Conservation (phyloP, 108 stramenopile genomes). For the Nannochloropsis oceanica region DNA sequence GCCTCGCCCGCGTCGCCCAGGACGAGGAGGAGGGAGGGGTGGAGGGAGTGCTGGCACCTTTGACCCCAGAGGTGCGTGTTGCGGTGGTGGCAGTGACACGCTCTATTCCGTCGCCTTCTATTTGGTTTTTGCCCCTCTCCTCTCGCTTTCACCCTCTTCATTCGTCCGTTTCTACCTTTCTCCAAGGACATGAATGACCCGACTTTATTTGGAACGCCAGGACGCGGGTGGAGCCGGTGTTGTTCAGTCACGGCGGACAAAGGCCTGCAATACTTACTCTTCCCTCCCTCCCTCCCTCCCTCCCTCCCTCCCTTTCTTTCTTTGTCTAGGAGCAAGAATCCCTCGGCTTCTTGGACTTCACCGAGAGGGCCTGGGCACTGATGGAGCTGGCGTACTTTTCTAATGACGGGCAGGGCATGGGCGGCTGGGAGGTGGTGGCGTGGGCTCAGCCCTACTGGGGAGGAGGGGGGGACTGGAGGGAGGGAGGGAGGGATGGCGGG, state of each 20-base stretch:
- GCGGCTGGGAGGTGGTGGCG: neutral
- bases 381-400: neutral
- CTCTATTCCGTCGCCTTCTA: neutral
- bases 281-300: neutral
- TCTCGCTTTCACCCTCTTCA: neutral
- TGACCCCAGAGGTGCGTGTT: neutral
- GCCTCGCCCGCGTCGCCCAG: neutral
- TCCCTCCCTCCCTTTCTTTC: neutral
- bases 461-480: neutral
- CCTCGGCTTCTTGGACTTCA: neutral
- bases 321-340: neutral
- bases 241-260: neutral
- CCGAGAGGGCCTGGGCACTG: neutral
- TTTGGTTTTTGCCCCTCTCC: neutral
- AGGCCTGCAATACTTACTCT: neutral
- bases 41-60: neutral
- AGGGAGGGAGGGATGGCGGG: neutral
- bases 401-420: neutral
- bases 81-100: neutral
- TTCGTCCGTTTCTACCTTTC: neutral
- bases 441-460: neutral
- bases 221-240: neutral
- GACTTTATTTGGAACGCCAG: neutral
- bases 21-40: neutral
- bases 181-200: neutral